These are phyloP conservation scores for Closterium sp. DNA, from an alignment of 139 green algal species.

Conservation along the genomic window DNA sequence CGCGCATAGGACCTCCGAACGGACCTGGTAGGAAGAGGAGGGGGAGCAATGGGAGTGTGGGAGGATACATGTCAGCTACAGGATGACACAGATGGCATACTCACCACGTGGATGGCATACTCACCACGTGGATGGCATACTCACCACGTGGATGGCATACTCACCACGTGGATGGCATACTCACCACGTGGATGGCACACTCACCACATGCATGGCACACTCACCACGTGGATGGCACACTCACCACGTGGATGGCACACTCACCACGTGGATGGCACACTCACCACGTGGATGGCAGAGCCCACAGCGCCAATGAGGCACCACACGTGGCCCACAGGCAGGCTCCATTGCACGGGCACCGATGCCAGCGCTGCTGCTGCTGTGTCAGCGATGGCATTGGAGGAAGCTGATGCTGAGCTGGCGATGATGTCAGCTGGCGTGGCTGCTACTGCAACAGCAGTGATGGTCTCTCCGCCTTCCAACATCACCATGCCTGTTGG, in stretches of 20 bases:
- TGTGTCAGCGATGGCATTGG: neutral
- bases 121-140: slow-evolving; percentile 19
- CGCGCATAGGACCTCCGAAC: slow-evolving; percentile 2
- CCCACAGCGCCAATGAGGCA: slow-evolving; percentile 26
- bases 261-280: slow-evolving; percentile 20
- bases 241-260: slow-evolving; percentile 20
- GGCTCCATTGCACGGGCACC: neutral
- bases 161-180: slow-evolving; percentile 29
- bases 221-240: slow-evolving; percentile 27
- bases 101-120: slow-evolving; percentile 15
- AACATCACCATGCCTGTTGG: slow-evolving; percentile 16
- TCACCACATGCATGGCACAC: neutral
- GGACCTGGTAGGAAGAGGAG: neutral
- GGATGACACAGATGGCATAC: neutral
- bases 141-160: slow-evolving; percentile 20
- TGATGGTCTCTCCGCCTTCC: neutral
- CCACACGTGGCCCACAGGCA: slow-evolving; percentile 33
- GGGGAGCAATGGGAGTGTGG: neutral
- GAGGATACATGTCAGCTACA: neutral
- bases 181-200: neutral
- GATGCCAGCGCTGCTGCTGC: neutral
- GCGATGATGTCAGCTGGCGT: neutral
- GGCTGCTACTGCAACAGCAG: neutral
- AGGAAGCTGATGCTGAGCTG: neutral
- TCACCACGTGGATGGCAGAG: slow-evolving; percentile 34